Evolutionary conservation across 345 rosid genomes (phyloP), one percentile per base, ranked within the genome.

Genomic region (Corchorus capsularis): DNA sequence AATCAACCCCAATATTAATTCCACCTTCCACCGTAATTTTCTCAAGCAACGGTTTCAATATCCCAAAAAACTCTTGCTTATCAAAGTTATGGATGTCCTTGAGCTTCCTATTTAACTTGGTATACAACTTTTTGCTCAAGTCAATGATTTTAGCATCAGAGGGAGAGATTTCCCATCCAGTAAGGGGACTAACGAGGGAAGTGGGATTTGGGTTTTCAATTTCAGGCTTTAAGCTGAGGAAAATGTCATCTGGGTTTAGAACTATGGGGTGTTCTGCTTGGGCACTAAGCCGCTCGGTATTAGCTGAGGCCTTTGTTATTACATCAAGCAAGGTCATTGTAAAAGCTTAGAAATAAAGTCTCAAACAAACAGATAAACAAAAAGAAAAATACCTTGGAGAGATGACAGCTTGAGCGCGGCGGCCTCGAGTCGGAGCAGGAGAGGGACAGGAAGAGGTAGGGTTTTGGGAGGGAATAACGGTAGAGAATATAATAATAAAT

Each of bases 271-370:
- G 86, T 35, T 88, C 94, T 3, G 85, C 73, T 14, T 80, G 85
- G 9, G 86, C 69, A 20, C 68, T 75, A 46, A 50, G 47, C 16
- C 66, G 71, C 35, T 85, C 84, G 4, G 35, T 79, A 56, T 78
- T 85, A 72, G 82, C 82, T 9, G 81, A 68, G 1, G 94, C 89
- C 75, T 88, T 88, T 3, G 89, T 82, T 70, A 92, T 85, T 72
- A 83, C 85, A 72, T 92, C 95, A 72, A 93, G 88, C 83, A 91
- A 81, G 34, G 89, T 87, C 96, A 93, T 91, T 70, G 75, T 71
- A 5, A 67, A n/a, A 47, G 52, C 20, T 16, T 54, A 64, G 46
- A 37, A 71, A 63, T 39, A 77, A 70, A 10, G 32, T 37, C 55
- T 71, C 6, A 22, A 54, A 45, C 41, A 59, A 73, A 39, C 13